Percentiles rank a stretch among this genome's conserved stretches.
Evolutionary conservation across 2,329 filamentous ascomycete species (phyloP).

Genomic region (Fragosphaeria purpurea): DNA sequence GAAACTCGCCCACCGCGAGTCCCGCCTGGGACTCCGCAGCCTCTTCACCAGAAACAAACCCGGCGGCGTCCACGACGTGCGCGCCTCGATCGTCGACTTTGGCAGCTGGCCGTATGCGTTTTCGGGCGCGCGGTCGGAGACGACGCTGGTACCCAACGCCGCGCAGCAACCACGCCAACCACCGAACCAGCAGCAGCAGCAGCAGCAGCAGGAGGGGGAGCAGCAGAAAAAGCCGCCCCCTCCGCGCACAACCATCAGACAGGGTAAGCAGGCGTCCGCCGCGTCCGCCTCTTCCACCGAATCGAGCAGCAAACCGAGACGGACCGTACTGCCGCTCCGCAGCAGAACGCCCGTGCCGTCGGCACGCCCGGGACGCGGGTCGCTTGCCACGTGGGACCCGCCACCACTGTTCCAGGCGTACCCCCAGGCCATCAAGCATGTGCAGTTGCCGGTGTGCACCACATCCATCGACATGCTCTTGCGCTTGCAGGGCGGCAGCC

Average conservation of each 20-base stretch:
- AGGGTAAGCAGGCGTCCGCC: background rate
- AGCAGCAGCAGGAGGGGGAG: background rate
- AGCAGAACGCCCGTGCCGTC: slow-evolving; percentile 13
- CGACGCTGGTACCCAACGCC: slow-evolving; percentile 15
- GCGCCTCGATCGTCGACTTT: slow-evolving; percentile 36
- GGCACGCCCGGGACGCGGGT: slow-evolving; percentile 17
- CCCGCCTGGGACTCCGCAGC: slow-evolving; percentile 39
- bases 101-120: slow-evolving; percentile 31
- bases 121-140: slow-evolving; percentile 26
- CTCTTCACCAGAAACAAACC: slow-evolving; percentile 28
- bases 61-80: slow-evolving; percentile 23
- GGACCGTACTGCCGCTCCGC: slow-evolving; percentile 15
- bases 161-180: background rate
- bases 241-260: no score
- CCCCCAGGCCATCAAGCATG: slow-evolving; percentile 70
- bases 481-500: slow-evolving; percentile 46
- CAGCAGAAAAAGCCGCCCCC: background rate
- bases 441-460: slow-evolving; percentile 56
- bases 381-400: slow-evolving; percentile 46
- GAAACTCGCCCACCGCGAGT: slow-evolving; percentile 38
- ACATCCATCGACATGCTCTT: slow-evolving; percentile 60
- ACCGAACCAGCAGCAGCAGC: background rate
- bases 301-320: slow-evolving; percentile 17
- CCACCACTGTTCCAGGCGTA: slow-evolving; percentile 82
- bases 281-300: background rate